Evolutionary conservation across 2,329 filamentous ascomycete genomes (phyloP).

Genomic region (Plectosphaerella cucumerina): DNA sequence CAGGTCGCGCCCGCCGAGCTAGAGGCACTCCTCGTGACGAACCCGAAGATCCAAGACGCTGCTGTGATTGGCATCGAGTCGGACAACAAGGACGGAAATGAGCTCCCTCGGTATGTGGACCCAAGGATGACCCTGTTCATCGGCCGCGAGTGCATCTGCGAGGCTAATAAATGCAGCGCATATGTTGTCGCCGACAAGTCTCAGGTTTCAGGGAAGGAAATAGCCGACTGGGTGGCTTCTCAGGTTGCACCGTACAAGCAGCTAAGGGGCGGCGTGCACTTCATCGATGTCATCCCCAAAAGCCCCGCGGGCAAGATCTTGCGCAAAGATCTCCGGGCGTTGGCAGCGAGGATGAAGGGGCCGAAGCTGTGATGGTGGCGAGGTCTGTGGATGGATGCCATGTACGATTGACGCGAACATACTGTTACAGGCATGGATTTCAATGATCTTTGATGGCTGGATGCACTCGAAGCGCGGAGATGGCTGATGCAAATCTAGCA

Average conservation of each 20-base stretch:
- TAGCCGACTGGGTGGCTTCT: slow-evolving; percentile 18
- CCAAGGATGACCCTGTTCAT: no score
- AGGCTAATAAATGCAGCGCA: slow-evolving; percentile 12
- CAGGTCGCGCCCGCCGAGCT: slow-evolving; percentile 66
- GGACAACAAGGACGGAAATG: not conserved
- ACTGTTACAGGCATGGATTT: no score
- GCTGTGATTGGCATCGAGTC: slow-evolving; percentile 53
- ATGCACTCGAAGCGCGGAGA: no score
- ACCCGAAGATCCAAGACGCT: slow-evolving; percentile 46
- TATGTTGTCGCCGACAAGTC: slow-evolving; percentile 28
- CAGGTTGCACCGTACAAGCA: slow-evolving; percentile 55
- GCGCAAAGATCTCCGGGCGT: slow-evolving; percentile 31
- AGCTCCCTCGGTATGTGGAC: not conserved
- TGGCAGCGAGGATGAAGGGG: slow-evolving; percentile 24
- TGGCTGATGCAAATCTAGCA: no score
- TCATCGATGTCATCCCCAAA: slow-evolving; percentile 67
- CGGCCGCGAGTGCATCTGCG: not conserved
- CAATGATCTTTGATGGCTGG: no score
- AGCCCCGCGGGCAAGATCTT: slow-evolving; percentile 54
- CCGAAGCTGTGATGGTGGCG: slow-evolving; percentile 27
- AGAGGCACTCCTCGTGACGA: slow-evolving; percentile 38
- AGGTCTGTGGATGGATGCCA: no score
- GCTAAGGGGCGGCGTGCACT: slow-evolving; percentile 66
- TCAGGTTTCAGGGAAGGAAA: slow-evolving; percentile 19
- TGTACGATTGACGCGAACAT: no score